Evolutionary conservation across 179 eudicot species (phyloP).

Genomic region (Beta macrorhiza): DNA sequence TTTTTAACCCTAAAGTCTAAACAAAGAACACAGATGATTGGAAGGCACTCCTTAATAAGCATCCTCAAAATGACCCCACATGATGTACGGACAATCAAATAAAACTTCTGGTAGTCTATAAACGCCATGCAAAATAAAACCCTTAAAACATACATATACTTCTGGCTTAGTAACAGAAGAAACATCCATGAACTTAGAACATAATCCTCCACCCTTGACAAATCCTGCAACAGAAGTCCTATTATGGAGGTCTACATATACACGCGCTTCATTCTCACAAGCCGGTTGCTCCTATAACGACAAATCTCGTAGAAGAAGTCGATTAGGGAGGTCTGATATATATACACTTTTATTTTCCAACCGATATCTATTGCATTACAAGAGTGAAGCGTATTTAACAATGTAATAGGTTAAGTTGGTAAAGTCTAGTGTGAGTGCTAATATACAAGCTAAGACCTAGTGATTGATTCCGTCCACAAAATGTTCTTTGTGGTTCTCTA

Average conservation of each 20-base stretch:
- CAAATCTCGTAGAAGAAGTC: not conserved
- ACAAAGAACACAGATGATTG: not conserved
- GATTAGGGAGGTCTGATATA: not conserved
- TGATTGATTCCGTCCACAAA: too few species aligned
- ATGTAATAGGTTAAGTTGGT: not conserved
- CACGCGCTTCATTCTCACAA: too few species aligned
- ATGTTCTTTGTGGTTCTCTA: too few species aligned
- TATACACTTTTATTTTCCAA: not conserved
- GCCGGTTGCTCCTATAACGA: too few species aligned
- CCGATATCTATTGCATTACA: too few species aligned
- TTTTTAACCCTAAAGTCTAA: slow-evolving; percentile 19
- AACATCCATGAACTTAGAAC: not conserved
- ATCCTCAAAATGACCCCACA: not conserved
- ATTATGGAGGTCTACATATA: too few species aligned
- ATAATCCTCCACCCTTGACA: not conserved
- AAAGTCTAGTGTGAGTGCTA: too few species aligned
- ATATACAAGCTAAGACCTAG: too few species aligned
- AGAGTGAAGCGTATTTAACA: not conserved
- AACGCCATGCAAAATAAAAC: too few species aligned
- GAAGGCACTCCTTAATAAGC: not conserved
- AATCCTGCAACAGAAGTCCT: too few species aligned
- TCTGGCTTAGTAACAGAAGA: not conserved
- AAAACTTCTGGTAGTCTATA: too few species aligned
- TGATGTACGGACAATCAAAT: slow-evolving; percentile 1
- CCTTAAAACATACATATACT: too few species aligned